Conservation (phyloP, 305 asterid species). For the Andrographis paniculata region DNA sequence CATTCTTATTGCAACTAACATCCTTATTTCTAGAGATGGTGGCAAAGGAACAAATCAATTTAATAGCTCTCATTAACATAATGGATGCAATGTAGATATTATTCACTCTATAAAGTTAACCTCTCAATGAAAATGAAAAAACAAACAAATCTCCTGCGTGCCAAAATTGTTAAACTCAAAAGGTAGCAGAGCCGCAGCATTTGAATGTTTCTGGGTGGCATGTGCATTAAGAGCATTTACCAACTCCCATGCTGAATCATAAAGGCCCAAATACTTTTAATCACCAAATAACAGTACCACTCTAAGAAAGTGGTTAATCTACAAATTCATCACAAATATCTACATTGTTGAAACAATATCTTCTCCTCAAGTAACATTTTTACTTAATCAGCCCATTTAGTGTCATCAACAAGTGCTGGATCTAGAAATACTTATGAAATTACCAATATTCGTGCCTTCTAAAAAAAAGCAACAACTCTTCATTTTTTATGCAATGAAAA, state of each 20-base stretch:
- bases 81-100: too few species aligned
- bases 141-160: conserved; percentile 5
- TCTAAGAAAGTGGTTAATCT: too few species aligned
- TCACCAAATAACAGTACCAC: neutral
- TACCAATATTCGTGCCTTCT: too few species aligned
- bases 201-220: neutral
- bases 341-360: too few species aligned
- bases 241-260: conserved; percentile 1
- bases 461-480: too few species aligned
- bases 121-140: conserved; percentile 8
- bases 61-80: conserved; percentile 10
- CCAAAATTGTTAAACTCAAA: neutral
- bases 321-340: too few species aligned
- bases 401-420: too few species aligned
- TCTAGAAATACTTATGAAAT: too few species aligned
- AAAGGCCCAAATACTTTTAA: neutral
- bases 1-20: conserved; percentile 13
- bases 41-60: neutral
- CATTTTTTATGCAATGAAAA: too few species aligned
- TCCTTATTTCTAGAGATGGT: conserved; percentile 8
- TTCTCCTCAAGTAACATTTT: too few species aligned
- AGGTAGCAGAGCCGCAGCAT: neutral
- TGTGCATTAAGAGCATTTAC: neutral
- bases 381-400: too few species aligned
- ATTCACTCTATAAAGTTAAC: too few species aligned